Evolutionary conservation across 768 basidiomycete species (phyloP), one percentile per base, ranked within the genome.

Genomic region (Termitomyces sp.): DNA sequence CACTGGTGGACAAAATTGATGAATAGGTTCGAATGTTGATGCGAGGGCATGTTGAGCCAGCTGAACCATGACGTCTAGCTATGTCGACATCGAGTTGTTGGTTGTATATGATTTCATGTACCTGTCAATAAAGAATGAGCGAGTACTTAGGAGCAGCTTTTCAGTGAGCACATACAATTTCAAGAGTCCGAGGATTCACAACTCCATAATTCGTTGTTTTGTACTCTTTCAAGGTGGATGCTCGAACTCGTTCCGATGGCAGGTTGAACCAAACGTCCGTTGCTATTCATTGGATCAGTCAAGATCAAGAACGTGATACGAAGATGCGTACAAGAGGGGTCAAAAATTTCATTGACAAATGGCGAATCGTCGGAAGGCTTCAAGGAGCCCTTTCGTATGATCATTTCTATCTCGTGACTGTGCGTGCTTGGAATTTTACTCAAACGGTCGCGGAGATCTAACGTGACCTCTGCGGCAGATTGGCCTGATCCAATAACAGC

Each of bases 331-430:
- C 78, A 64, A 16, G 68, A 73, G 26, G 82, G 81, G 62, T 82
- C 79, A 60, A 83, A 84, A 6, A 82, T 77, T 60, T 82, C 80
- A 66, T 84, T 83, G 43, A 78, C 73, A 60, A 82, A 84, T 1
- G 79, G 79, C 1, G 79, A 76, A 56, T 81, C 80, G 56, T 84
- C 82, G 46, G 79, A 80, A 8, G 79, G 80, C 55, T 78, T 81
- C 45, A 83, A 64, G 0, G 77, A 75, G 14, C 80, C 80, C 62
- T 78, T 76, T 16, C 80, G 78, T 59, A 84, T 76, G 56, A 84
- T 74, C 66, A 83, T 75, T 51, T 83, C 77, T 45, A 83, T 62
- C 47, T 71, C 68, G 57, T 82, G 81, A 16, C n/a, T 20, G 22
- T 63, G 59, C 5, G 56, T 47, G 22, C 66, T 62, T 22, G 72